A percentile compares a stretch with the other conserved stretches of the same genome.
Evolutionary conservation across 306 rosid genomes (phyloP).

Genomic region (Quercus dentata): DNA sequence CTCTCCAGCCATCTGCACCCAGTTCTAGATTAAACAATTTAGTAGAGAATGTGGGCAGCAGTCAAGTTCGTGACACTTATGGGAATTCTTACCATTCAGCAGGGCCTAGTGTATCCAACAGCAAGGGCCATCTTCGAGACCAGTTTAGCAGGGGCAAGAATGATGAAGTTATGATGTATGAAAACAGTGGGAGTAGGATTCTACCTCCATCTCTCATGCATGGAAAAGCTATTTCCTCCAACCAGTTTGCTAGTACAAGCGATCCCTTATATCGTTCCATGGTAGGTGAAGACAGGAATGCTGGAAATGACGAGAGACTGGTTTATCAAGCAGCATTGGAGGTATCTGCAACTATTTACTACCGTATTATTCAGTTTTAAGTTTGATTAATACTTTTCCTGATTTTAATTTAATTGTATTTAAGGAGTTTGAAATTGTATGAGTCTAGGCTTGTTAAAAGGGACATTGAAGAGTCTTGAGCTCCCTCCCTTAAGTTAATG

Average conservation of each 20-base stretch:
- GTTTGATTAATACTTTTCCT: slow-evolving; percentile 12
- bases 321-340: slow-evolving; percentile 86
- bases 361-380: not conserved
- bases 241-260: slow-evolving; percentile 52
- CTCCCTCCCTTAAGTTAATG: not conserved
- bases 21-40: slow-evolving; percentile 30
- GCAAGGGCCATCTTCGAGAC: slow-evolving; percentile 47
- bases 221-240: slow-evolving; percentile 42
- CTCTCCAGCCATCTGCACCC: slow-evolving; percentile 35
- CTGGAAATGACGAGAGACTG: slow-evolving; percentile 74
- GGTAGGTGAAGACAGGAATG: slow-evolving; percentile 58
- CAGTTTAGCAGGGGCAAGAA: slow-evolving; percentile 42
- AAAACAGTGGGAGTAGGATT: slow-evolving; percentile 52
- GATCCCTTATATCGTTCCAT: slow-evolving; percentile 58
- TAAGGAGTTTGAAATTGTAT: not conserved
- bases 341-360: slow-evolving; percentile 38
- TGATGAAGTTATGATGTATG: slow-evolving; percentile 46
- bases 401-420: not conserved
- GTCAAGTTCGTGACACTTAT: slow-evolving; percentile 39
- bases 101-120: slow-evolving; percentile 46
- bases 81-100: slow-evolving; percentile 34
- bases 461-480: not conserved
- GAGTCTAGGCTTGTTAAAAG: not conserved
- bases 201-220: slow-evolving; percentile 57
- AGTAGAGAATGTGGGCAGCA: slow-evolving; percentile 41